phyloP scores from a whole-genome alignment of 2,329 filamentous ascomycete species.

The Pyrenophora seminiperda region DNA sequence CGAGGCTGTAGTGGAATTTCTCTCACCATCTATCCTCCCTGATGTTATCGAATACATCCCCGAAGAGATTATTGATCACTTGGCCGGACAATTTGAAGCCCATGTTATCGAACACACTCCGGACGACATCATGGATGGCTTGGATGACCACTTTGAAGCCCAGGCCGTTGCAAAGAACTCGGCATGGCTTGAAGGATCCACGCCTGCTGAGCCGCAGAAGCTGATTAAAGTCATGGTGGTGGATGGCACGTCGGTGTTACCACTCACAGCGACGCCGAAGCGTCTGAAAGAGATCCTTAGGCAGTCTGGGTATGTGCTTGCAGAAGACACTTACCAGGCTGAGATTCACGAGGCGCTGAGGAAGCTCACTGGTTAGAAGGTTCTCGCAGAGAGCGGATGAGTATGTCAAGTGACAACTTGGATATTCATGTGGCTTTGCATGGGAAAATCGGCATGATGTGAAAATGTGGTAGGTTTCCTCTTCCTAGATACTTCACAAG shows the following conservation, averaged over 20 bases:
- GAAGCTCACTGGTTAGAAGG: not conserved
- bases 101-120: slow-evolving; percentile 6
- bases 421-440: no score
- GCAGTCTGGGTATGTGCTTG: not conserved
- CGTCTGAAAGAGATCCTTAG: slow-evolving; percentile 9
- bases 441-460: no score
- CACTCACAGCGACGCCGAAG: slow-evolving; percentile 12
- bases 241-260: not conserved
- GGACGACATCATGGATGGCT: not conserved
- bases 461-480: no score
- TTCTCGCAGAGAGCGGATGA: not conserved
- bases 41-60: no score
- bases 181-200: no score
- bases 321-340: slow-evolving; percentile 7
- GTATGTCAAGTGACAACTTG: not conserved
- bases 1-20: no score
- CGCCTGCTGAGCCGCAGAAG: not conserved
- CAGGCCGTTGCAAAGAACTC: no score
- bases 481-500: no score
- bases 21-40: no score
- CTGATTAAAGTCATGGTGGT: slow-evolving; percentile 5
- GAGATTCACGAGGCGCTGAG: slow-evolving; percentile 12
- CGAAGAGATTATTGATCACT: no score
- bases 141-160: not conserved
- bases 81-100: not conserved